phyloP scores from a whole-genome alignment of 2,329 filamentous ascomycete species.

The Fusarium clavum region DNA sequence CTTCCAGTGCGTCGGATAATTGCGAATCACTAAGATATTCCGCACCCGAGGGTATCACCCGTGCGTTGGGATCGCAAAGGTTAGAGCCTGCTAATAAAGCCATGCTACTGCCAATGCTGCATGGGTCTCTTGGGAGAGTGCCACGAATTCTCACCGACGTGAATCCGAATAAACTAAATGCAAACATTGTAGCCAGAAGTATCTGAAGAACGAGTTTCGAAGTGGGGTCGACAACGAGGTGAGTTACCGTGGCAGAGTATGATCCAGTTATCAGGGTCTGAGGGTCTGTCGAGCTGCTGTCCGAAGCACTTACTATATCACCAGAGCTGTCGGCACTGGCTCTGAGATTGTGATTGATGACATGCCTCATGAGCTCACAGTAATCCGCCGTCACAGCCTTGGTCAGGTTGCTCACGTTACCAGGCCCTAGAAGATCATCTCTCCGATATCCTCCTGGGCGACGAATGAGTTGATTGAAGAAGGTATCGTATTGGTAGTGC shows the following conservation, averaged over 20 bases:
- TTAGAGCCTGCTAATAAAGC: not conserved
- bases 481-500: not conserved
- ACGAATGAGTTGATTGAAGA: not conserved
- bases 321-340: not conserved
- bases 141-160: not conserved
- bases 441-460: not conserved
- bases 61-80: not conserved
- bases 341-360: not conserved
- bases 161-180: not conserved
- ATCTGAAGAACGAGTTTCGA: not conserved
- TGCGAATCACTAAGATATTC: not conserved
- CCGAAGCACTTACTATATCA: not conserved
- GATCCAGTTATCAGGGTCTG: not conserved
- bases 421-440: not conserved
- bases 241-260: not conserved
- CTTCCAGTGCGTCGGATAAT: not conserved
- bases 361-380: not conserved
- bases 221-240: not conserved
- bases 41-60: rapidly evolving
- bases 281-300: no score
- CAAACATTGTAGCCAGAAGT: rapidly evolving
- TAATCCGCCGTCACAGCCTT: not conserved
- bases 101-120: not conserved
- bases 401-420: rapidly evolving
- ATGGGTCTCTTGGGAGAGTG: not conserved